phyloP scores from a whole-genome alignment of 1,284 basidiomycete genomes.

The Boletus hoseneyae region DNA sequence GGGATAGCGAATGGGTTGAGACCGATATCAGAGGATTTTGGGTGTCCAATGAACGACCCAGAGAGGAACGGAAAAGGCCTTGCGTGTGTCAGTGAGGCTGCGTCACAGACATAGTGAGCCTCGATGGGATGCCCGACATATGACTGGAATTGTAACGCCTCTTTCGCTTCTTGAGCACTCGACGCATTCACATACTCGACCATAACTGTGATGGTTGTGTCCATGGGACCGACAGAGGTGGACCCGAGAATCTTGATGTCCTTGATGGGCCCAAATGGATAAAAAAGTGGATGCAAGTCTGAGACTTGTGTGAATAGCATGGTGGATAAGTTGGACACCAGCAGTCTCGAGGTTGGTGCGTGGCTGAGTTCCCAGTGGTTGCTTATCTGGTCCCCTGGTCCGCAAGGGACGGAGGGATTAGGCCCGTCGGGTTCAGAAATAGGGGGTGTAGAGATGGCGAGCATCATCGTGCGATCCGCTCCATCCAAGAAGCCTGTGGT shows the following conservation, averaged over 20 bases:
- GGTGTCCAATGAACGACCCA: constrained; percentile 10
- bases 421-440: constrained; percentile 27
- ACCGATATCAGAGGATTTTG: constrained; percentile 22
- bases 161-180: constrained; percentile 61
- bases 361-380: constrained; percentile 33
- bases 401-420: constrained; percentile 18
- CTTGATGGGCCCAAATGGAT: constrained; percentile 66
- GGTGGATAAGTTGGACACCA: constrained; percentile 64
- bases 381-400: constrained; percentile 9
- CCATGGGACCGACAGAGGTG: constrained; percentile 33
- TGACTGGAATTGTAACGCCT: constrained; percentile 53
- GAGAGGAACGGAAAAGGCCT: constrained; percentile 17
- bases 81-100: constrained; percentile 10
- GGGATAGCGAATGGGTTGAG: constrained; percentile 36
- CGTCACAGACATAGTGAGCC: constrained; percentile 42
- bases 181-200: constrained; percentile 57
- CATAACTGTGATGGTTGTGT: constrained; percentile 48
- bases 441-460: constrained; percentile 44
- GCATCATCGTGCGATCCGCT: constrained; percentile 65
- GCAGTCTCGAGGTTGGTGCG: constrained; percentile 47
- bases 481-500: constrained; percentile 68
- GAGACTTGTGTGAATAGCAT: constrained; percentile 61
- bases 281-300: constrained; percentile 69
- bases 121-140: constrained; percentile 52
- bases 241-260: constrained; percentile 44